Base-by-base conservation (phyloP, 768 basidiomycete genomes). In the Termitomyces sp. region DNA sequence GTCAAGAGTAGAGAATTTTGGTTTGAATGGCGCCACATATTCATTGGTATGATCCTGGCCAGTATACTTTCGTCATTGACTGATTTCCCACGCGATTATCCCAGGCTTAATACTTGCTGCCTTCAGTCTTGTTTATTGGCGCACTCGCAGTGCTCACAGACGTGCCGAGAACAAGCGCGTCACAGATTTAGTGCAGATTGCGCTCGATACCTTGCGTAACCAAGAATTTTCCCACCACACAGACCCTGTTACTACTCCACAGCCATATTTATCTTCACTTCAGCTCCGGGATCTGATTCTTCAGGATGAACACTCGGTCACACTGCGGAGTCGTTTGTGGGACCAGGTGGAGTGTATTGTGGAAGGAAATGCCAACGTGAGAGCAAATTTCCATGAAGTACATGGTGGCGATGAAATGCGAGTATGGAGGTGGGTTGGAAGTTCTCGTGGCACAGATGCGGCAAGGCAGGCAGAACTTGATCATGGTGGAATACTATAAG, bases 341-440 rank as follows among this genome's bases (percentile, higher is more conserved):
- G 78, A 84, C 58, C 79, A 81, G 62, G 94, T 97, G 50, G 91
- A 92, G 69, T 81, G 79, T 54, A 75, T 94, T 51, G 93, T 97
- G 3, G 94, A 95, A 72, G 83, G 86, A 55, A 97, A 97, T 74
- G 83, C 91, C 32, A 97, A 97, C 71, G 90, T 97, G 44, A 82
- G 91, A 60, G 86, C 84, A 32, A 90, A 88, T 68, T 74, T 92
- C 53, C 90, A 90, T 71, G 94, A 96, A 70, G 81, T 90, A 48
- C 79, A 78, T 59, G 88, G 88, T 62, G 93, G 94, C 11, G 92
- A 95, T 71, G 92, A 93, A 73, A 79, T 86, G 72, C 83, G 91
- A 62, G 93, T 93, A 56, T 96, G 94, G 94, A 76, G 88, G 57
- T 96, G 94, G 94, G 83, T 92, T 32, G 93, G 93, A 62, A 76